Base-by-base conservation (phyloP, 2,329 filamentous ascomycete genomes). In the Magnaporthiopsis poae region DNA sequence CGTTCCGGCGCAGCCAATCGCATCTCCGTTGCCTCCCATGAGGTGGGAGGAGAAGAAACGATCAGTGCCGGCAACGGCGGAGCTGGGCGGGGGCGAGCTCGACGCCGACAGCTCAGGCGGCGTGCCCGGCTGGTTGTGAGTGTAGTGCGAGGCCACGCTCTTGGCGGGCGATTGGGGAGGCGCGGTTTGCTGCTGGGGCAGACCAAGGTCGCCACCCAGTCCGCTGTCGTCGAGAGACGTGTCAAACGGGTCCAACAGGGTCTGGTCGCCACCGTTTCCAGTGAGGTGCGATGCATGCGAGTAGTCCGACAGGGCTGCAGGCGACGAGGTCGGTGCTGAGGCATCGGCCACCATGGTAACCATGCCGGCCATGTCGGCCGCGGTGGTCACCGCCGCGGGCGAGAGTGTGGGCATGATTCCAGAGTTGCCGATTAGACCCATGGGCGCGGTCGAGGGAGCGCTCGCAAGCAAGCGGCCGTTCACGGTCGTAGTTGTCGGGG, bases 41-140 rank as follows among this genome's bases (percentile, higher is more conserved):
- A 79, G 73, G 60, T 82, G 78, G 70, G 82, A 56, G 46, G 46
- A 7, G 5, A 56, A 84, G 73, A 79, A 82, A 61, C 76, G 78
- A n/a, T 73, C 71, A 60, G 70, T 33, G 61, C 15, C 33, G 13
- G 31, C 5, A 13, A 62, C 61, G 61, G 60, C 29, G 15, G 61
- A 62, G 33, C 27, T 33, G 13, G 61, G 61, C 35, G 82, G 82
- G 4, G 85, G 84, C 31, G 85, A 87, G 18, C 84, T 84, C 29
- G 84, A 85, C 68, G 84, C 81, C n/a, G 85, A 86, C 36, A 88
- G 81, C 68, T 84, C 84, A 0, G 85, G 85, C 5, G 84, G 84
- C 3, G 85, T 85, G 74, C 68, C 67, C 35, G 72, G 71, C 12
- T 71, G 68, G 62, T 72, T 61, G 60, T 33, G 71, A 1, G 82